Evolutionary conservation across 495 filamentous ascomycete species (phyloP).

Genomic region (Daldinia bambusicola): DNA sequence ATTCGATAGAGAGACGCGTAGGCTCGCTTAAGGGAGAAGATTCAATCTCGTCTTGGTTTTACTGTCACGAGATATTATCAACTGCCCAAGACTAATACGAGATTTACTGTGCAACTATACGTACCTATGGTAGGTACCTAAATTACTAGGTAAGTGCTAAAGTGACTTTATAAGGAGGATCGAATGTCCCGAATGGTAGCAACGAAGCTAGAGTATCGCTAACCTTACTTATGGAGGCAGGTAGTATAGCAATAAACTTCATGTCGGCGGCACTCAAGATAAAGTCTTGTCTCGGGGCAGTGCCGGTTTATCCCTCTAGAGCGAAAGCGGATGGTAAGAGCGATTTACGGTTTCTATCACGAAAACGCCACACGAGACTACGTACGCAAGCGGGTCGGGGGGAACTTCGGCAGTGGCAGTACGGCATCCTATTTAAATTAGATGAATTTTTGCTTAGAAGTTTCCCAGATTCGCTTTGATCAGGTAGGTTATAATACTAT

Average conservation of each 20-base stretch:
- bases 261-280: background rate
- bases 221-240: background rate
- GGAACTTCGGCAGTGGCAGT: background rate
- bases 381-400: background rate
- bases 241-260: background rate
- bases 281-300: background rate
- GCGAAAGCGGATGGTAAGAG: background rate
- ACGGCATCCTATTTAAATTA: background rate
- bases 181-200: background rate
- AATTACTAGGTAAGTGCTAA: background rate
- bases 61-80: background rate
- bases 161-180: background rate
- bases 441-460: background rate
- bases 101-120: too few relatives aligned
- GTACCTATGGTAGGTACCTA: background rate
- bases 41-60: background rate
- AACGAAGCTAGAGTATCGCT: background rate
- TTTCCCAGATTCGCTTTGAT: background rate
- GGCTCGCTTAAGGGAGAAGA: background rate
- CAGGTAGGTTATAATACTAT: background rate
- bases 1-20: background rate
- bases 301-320: background rate
- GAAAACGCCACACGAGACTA: background rate
- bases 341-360: slow-evolving; percentile 2
- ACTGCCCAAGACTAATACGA: background rate